Conservation (phyloP, 306 rosid genomes). For the Datisca glomerata region DNA sequence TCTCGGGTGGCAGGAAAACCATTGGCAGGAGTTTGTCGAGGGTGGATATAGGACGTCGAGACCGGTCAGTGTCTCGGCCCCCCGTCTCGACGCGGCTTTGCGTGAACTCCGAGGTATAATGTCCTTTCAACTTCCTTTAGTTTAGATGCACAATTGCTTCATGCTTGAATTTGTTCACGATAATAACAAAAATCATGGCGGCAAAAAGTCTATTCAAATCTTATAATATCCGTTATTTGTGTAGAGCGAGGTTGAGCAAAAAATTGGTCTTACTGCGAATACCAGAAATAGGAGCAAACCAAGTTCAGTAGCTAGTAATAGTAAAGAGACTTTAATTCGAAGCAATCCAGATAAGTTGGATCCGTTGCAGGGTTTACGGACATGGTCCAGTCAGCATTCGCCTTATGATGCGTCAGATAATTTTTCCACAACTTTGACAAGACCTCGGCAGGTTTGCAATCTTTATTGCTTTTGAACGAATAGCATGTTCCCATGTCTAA, state of each 20-base stretch:
- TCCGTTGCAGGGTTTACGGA: conserved; percentile 25
- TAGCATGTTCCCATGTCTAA: conserved; percentile 10
- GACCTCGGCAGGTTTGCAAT: conserved; percentile 4
- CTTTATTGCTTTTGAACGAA: not conserved
- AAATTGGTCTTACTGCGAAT: conserved; percentile 9
- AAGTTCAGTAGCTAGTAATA: conserved; percentile 19
- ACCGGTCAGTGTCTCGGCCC: conserved; percentile 49
- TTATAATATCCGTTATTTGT: conserved; percentile 17
- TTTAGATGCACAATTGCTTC: not conserved
- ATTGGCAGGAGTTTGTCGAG: conserved; percentile 35
- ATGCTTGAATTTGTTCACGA: not conserved
- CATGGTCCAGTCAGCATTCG: conserved; percentile 49
- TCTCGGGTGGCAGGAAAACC: conserved; percentile 16
- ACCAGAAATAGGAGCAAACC: conserved; percentile 17
- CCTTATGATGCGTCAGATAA: conserved; percentile 20
- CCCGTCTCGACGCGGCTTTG: conserved; percentile 34
- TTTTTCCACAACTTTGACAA: conserved; percentile 33
- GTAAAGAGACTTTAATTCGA: conserved; percentile 25
- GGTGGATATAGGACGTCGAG: conserved; percentile 31
- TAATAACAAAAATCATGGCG: too few species aligned
- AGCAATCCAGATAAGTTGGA: conserved; percentile 23
- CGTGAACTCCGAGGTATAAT: conserved; percentile 54
- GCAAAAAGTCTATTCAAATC: too few species aligned
- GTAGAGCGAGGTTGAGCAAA: conserved; percentile 75
- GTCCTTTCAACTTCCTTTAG: not conserved